Evolutionary conservation across 371 early-diverging fungal genomes (phyloP).

Genomic region (Mucor irregularis): DNA sequence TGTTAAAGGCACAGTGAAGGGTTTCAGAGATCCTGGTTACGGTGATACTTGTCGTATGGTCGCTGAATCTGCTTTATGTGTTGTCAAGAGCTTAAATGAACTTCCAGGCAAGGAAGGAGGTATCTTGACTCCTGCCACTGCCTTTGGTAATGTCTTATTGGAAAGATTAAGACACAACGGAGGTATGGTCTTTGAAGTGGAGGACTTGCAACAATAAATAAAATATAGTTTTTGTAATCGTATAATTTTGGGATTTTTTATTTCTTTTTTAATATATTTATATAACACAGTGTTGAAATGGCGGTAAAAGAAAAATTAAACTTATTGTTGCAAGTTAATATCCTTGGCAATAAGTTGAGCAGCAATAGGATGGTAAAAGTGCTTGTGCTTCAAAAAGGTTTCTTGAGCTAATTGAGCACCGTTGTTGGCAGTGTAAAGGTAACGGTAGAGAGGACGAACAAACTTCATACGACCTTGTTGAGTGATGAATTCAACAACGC

Average conservation of each 20-base stretch:
- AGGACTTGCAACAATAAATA: slow-evolving; percentile 19
- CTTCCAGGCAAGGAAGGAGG: slow-evolving; percentile 62
- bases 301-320: neutral
- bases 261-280: neutral
- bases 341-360: slow-evolving; percentile 81
- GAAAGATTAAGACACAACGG: slow-evolving; percentile 53
- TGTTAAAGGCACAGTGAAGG: slow-evolving; percentile 56
- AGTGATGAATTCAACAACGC: slow-evolving; percentile 77
- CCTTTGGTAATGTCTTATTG: slow-evolving; percentile 69
- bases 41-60: slow-evolving; percentile 69
- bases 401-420: slow-evolving; percentile 77
- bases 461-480: slow-evolving; percentile 97
- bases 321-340: slow-evolving; percentile 58
- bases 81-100: slow-evolving; percentile 47
- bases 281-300: neutral
- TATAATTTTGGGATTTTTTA: no score
- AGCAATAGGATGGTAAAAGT: slow-evolving; percentile 96
- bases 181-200: slow-evolving; percentile 62
- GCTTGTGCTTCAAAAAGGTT: slow-evolving; percentile 76
- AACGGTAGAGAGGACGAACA: slow-evolving; percentile 80
- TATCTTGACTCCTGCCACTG: slow-evolving; percentile 71
- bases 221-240: neutral
- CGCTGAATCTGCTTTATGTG: slow-evolving; percentile 61
- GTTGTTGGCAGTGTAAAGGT: slow-evolving; percentile 60
- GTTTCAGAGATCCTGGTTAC: slow-evolving; percentile 75